phyloP scores from a whole-genome alignment of 805 yeast genomes.

The Teunomyces stri region DNA sequence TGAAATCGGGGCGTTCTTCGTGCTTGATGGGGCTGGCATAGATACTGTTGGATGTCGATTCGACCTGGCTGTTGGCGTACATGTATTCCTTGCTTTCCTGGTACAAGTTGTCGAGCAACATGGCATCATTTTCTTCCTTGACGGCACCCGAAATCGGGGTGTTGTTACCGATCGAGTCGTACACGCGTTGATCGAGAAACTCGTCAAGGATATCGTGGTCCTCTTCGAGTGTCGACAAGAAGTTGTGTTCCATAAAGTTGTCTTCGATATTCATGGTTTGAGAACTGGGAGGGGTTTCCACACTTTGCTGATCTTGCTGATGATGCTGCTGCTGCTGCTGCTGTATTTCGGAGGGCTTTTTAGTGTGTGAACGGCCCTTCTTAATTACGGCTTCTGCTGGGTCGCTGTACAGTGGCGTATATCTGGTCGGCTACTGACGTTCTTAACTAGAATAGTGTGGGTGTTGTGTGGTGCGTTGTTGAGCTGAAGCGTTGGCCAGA shows the following conservation, averaged over 20 bases:
- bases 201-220: conserved; percentile 55
- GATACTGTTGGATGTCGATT: conserved; percentile 9
- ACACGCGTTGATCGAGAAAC: conserved; percentile 52
- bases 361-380: too few relatives aligned
- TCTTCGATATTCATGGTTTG: conserved; percentile 5
- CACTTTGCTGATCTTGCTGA: neutral
- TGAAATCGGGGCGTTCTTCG: neutral
- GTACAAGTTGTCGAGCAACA: conserved; percentile 16
- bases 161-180: conserved; percentile 30
- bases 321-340: too few relatives aligned
- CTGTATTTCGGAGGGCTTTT: too few relatives aligned
- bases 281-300: neutral
- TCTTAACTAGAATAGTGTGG: neutral
- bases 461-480: neutral
- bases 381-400: too few relatives aligned
- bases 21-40: conserved; percentile 20
- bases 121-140: conserved; percentile 12
- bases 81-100: conserved; percentile 17
- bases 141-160: conserved; percentile 15
- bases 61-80: conserved; percentile 15
- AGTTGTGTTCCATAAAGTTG: conserved; percentile 20
- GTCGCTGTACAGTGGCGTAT: too few relatives aligned
- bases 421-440: too few relatives aligned
- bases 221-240: conserved; percentile 17
- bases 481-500: neutral